Base-by-base conservation (phyloP, 2,329 filamentous ascomycete species). In the Fusarium sp. region DNA sequence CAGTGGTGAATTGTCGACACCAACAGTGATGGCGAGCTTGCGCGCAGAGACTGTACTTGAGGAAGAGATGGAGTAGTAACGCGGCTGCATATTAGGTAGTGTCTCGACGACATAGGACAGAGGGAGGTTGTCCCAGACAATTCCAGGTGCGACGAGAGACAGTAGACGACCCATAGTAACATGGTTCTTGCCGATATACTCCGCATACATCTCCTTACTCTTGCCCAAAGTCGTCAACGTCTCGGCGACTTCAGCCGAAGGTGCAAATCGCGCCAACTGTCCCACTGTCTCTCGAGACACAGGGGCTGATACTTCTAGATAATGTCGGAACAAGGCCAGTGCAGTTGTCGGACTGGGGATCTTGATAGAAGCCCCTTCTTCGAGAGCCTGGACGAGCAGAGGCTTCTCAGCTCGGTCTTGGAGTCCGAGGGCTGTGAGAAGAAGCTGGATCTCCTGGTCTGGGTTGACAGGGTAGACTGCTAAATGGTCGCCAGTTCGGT, bases 51-150 rank as follows among this genome's bases (percentile, higher is more conserved):
- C 67, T 24, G 80, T 76, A 15, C 78, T 80, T 9, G 86, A 88
- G 1, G 85, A 88, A 0, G 86, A 89, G 59, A 89, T 89, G 8
- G 84, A 87, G 74, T 89, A 89, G 62, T 88, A 86, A 6, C 87
- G 85, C 11, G 87, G 80, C 14, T 85, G 64, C 10, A 71, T 43
- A 0, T 82, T 81, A 2, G 85, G 84, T 1, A 89, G 81, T 71
- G 85, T 85, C 49, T 84, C 81, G 8, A 91, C 78, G 73, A 89
- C 86, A 46, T 83, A 81, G 2, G 82, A 80, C 6, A 90, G 78
- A 0, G 75, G 73, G 8, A 77, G 24, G 2, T 64, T 49, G 2
- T 56, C 47, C 73, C 74, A 77, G 7, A 60, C 23, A 6, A 21
- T 19, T 10, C 60, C 67, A n/a, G 56, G 59, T 7, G 57, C 67